Percentiles rank a stretch among this genome's conserved stretches.
Conservation (phyloP, 2,329 filamentous ascomycete genomes). For the Biscogniauxia mediterranea region DNA sequence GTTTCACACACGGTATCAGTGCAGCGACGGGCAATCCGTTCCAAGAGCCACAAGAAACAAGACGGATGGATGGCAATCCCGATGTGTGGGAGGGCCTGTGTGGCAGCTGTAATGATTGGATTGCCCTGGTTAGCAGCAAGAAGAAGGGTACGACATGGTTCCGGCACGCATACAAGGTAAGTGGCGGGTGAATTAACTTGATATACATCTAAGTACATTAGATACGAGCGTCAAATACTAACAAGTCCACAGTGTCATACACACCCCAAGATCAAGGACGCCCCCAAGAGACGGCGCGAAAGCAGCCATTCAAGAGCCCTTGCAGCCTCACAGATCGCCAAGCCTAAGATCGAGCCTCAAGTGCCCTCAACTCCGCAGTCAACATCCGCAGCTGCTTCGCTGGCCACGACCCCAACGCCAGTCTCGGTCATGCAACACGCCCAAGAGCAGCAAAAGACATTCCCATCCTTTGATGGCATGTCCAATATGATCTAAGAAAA, state of each 20-base stretch:
- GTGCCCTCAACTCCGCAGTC: constrained; percentile 44
- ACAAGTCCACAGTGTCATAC: constrained; percentile 59
- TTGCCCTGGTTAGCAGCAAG: constrained; percentile 78
- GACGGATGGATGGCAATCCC: constrained; percentile 75
- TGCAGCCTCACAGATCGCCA: constrained; percentile 43
- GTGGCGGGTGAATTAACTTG: neutral
- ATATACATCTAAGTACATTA: neutral
- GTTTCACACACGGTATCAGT: constrained; percentile 83
- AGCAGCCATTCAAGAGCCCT: constrained; percentile 50
- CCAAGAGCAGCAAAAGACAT: constrained; percentile 30
- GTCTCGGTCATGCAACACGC: constrained; percentile 27
- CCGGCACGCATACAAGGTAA: constrained; percentile 81
- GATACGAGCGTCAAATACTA: constrained; percentile 11
- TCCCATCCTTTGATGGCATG: constrained; percentile 39
- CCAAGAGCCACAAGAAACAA: constrained; percentile 71
- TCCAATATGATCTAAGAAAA: constrained; percentile 46
- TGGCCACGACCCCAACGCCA: constrained; percentile 40
- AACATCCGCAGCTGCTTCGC: constrained; percentile 36
- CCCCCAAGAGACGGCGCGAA: constrained; percentile 65
- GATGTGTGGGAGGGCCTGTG: constrained; percentile 82
- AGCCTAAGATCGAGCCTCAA: constrained; percentile 46
- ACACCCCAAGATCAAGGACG: constrained; percentile 69
- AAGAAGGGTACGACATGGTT: constrained; percentile 95
- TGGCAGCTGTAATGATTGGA: constrained; percentile 76
- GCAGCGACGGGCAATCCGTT: constrained; percentile 77